Percentiles rank a stretch among this genome's conserved stretches.
Conservation (phyloP, 1,139 yeast genomes). For the Nematodospora anomalae region DNA sequence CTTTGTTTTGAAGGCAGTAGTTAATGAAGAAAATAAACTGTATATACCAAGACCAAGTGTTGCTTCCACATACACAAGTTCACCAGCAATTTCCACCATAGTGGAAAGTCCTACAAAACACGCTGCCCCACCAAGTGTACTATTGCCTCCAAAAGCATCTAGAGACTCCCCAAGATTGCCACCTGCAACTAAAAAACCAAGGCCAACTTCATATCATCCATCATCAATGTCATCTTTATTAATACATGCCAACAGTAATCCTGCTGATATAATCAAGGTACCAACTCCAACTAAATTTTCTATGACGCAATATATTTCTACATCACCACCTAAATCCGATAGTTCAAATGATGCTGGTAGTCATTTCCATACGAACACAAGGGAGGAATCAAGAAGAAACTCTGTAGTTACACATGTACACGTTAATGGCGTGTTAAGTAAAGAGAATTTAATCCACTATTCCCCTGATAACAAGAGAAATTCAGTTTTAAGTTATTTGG, state of each 20-base stretch:
- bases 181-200: conserved; percentile 55
- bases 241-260: conserved; percentile 20
- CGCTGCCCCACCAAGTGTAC: conserved; percentile 10
- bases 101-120: conserved; percentile 44
- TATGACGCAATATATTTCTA: conserved; percentile 37
- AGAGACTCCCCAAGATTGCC: conserved; percentile 36
- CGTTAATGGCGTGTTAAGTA: conserved; percentile 49
- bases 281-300: conserved; percentile 39
- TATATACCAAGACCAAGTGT: conserved; percentile 3
- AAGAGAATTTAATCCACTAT: conserved; percentile 22
- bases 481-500: conserved; percentile 47
- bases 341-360: conserved; percentile 6
- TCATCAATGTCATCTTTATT: conserved; percentile 44
- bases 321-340: conserved; percentile 35
- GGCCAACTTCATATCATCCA: conserved; percentile 84
- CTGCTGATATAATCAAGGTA: conserved; percentile 34
- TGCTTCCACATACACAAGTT: conserved; percentile 3
- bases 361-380: conserved; percentile 4
- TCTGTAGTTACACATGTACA: conserved; percentile 47
- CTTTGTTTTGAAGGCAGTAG: conserved; percentile 66
- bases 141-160: conserved; percentile 17
- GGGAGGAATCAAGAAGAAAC: conserved; percentile 32
- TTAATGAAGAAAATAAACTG: conserved; percentile 30
- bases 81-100: conserved; percentile 37
- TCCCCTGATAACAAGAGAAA: conserved; percentile 33